Percentiles rank a stretch among this genome's conserved stretches.
Evolutionary conservation across 257 asterid species (phyloP).

Genomic region (Prunella vulgaris): DNA sequence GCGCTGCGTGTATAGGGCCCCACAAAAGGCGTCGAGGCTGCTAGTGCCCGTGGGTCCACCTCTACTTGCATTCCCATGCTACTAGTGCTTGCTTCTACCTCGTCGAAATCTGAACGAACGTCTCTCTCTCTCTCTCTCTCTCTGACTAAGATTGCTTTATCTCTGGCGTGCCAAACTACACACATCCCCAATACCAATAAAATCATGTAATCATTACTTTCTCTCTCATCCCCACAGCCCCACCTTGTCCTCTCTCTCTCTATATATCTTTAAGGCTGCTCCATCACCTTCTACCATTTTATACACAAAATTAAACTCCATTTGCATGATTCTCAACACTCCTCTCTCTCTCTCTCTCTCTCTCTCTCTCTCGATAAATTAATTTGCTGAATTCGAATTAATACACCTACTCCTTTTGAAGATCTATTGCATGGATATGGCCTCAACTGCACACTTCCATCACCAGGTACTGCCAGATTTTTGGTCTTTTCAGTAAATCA

Average conservation of each 20-base stretch:
- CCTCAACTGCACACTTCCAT: neutral
- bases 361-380: neutral
- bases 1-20: neutral
- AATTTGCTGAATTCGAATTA: neutral
- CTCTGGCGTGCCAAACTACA: constrained; percentile 28
- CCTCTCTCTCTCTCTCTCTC: neutral
- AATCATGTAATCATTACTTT: constrained; percentile 22
- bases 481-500: neutral
- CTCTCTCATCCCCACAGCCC: constrained; percentile 11
- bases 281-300: constrained; percentile 9
- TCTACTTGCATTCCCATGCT: constrained; percentile 1
- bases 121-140: neutral
- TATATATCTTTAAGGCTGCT: constrained; percentile 14
- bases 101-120: constrained; percentile 18
- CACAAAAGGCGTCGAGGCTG: neutral
- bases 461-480: neutral
- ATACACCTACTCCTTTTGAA: neutral
- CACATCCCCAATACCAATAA: constrained; percentile 25
- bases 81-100: neutral
- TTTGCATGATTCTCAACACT: constrained; percentile 9
- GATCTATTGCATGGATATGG: neutral
- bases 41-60: neutral
- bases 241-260: neutral
- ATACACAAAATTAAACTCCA: neutral
- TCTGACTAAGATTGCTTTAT: constrained; percentile 19